Conservation (phyloP, 148 eudicot genomes). For the Silene uniflora region DNA sequence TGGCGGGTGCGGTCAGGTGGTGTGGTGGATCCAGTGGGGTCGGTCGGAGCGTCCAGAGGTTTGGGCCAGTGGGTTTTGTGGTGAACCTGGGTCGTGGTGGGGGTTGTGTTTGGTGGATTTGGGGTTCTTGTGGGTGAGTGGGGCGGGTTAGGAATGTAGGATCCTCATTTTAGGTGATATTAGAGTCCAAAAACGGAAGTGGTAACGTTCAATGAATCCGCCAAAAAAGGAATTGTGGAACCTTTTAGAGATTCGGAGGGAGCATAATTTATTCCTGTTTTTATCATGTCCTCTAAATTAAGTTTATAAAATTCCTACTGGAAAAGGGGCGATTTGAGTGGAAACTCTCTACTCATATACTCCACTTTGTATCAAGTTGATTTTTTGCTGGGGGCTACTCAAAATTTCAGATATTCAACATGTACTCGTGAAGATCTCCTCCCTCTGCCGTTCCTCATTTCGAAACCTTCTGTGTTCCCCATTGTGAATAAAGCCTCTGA, state of each 20-base stretch:
- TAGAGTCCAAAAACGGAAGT: no score
- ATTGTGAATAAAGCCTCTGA: neutral
- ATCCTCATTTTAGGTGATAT: no score
- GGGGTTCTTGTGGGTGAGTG: no score
- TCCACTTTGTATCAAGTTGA: neutral
- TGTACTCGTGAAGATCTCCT: neutral
- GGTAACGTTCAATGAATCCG: no score
- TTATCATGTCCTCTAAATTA: conserved; percentile 1
- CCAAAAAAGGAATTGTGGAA: no score
- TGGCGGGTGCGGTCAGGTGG: no score
- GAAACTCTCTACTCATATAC: neutral
- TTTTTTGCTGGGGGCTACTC: neutral
- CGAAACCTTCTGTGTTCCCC: neutral
- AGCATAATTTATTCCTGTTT: neutral
- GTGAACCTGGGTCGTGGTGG: no score
- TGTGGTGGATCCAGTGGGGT: no score
- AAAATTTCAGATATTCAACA: neutral
- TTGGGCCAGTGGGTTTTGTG: no score
- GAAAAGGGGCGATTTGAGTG: neutral
- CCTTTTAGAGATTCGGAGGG: neutral
- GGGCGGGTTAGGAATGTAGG: no score
- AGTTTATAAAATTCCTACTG: neutral
- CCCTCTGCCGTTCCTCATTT: neutral
- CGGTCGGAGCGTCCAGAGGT: no score
- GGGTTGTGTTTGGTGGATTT: no score